These are phyloP conservation scores for Pythium phragmitis DNA, from an alignment of 352 stramenopile species.

Conservation along the genomic window DNA sequence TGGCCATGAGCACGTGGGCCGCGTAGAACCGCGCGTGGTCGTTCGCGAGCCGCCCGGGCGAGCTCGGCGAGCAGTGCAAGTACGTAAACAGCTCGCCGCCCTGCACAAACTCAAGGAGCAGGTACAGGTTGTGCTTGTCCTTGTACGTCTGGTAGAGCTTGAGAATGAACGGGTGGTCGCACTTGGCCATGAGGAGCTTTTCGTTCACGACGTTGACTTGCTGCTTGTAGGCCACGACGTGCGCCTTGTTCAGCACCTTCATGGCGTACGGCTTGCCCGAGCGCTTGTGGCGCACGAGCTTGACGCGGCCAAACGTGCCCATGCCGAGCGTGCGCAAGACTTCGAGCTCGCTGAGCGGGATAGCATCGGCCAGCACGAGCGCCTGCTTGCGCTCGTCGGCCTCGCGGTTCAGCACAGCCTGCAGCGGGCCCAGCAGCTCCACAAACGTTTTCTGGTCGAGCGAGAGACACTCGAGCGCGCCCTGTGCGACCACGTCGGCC, in stretches of 20 bases:
- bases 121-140: slow-evolving; percentile 95
- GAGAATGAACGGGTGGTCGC: slow-evolving; percentile 98
- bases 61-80: slow-evolving; percentile 75
- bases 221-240: slow-evolving; percentile 97
- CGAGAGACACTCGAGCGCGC: slow-evolving; percentile 83
- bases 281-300: slow-evolving; percentile 88
- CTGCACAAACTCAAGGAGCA: slow-evolving; percentile 98
- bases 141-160: slow-evolving; percentile 95
- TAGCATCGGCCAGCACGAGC: slow-evolving; percentile 12
- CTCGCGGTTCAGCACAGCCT: slow-evolving; percentile 43
- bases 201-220: slow-evolving; percentile 98
- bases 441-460: slow-evolving; percentile 88
- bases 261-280: slow-evolving; percentile 92
- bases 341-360: slow-evolving; percentile 72
- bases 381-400: slow-evolving; percentile 44
- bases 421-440: slow-evolving; percentile 73
- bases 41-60: slow-evolving; percentile 45
- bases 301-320: slow-evolving; percentile 96
- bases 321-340: slow-evolving; percentile 93
- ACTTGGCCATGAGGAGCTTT: slow-evolving; percentile 96
- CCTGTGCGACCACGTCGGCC: slow-evolving; percentile 71
- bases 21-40: slow-evolving; percentile 90
- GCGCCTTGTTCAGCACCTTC: slow-evolving; percentile 95
- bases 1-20: slow-evolving; percentile 84
- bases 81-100: slow-evolving; percentile 94